A percentile compares a stretch with the other conserved stretches of the same genome.
Conservation (phyloP, 2,329 filamentous ascomycete genomes). For the Bipolaris gigantea region DNA sequence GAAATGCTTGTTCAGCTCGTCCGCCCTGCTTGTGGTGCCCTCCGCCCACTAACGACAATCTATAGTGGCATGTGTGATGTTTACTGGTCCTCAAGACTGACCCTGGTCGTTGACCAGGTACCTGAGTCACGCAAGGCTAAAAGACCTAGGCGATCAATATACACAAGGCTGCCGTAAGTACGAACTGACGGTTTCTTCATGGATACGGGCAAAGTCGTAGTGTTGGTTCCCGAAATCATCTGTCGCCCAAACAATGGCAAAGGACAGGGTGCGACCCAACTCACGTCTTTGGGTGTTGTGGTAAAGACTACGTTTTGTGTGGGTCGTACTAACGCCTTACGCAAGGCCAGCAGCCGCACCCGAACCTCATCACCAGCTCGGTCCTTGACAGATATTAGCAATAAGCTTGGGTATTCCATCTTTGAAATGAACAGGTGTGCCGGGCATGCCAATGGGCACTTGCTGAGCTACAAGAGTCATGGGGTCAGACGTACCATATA, state of each 20-base stretch:
- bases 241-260: no score
- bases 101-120: conserved; percentile 35
- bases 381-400: conserved; percentile 21
- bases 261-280: no score
- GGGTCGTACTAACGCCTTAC: conserved; percentile 18
- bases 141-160: conserved; percentile 29
- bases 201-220: conserved; percentile 9
- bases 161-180: conserved; percentile 20
- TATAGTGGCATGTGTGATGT: conserved; percentile 33
- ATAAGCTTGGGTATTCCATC: conserved; percentile 26
- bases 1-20: conserved; percentile 33
- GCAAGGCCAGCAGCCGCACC: conserved; percentile 15
- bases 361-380: conserved; percentile 12
- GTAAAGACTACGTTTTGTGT: conserved; percentile 16
- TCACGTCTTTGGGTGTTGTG: no score
- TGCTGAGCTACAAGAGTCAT: conserved; percentile 7
- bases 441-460: background rate
- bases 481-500: conserved; percentile 33
- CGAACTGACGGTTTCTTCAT: no score
- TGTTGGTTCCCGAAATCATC: conserved; percentile 11
- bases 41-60: conserved; percentile 30
- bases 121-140: conserved; percentile 25
- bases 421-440: conserved; percentile 11
- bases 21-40: conserved; percentile 26
- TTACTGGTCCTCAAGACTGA: conserved; percentile 30